phyloP scores from a whole-genome alignment of 257 asterid genomes.

The Solanum appendiculatum region DNA sequence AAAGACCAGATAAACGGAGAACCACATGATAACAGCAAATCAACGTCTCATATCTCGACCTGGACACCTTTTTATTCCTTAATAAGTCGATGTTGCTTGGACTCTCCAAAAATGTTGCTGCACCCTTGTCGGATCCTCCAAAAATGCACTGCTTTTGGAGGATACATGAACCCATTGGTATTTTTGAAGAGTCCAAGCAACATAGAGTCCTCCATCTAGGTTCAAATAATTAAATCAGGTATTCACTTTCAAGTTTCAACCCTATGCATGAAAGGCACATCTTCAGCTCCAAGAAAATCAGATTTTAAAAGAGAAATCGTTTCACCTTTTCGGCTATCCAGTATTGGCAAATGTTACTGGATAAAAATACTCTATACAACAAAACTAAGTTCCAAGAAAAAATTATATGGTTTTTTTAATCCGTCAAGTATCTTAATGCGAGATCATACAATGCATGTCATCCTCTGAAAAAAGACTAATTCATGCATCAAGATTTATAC shows the following conservation, averaged over 20 bases:
- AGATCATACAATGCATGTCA: not conserved
- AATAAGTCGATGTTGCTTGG: not conserved
- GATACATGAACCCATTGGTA: too few relatives aligned
- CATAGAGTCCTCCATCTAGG: too few relatives aligned
- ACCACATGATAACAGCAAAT: not conserved
- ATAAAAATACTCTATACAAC: not conserved
- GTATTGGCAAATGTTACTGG: not conserved
- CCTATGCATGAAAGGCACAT: not conserved
- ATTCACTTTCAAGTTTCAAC: not conserved
- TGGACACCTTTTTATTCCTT: not conserved
- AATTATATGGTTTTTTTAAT: not conserved
- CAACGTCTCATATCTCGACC: not conserved
- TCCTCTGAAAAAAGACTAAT: not conserved
- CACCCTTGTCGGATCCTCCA: too few relatives aligned
- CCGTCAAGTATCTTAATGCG: not conserved
- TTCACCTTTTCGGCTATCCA: not conserved
- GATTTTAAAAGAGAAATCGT: not conserved
- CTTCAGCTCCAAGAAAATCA: not conserved
- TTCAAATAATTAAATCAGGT: not conserved
- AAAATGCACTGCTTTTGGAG: too few relatives aligned
- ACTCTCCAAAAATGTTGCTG: too few relatives aligned
- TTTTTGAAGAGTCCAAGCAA: too few relatives aligned
- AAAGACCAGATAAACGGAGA: not conserved
- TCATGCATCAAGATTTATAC: not conserved
- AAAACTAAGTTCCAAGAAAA: not conserved